Evolutionary conservation across 768 basidiomycete genomes (phyloP), one percentile per base, ranked within the genome.

Genomic region (Plicaturopsis crispa): DNA sequence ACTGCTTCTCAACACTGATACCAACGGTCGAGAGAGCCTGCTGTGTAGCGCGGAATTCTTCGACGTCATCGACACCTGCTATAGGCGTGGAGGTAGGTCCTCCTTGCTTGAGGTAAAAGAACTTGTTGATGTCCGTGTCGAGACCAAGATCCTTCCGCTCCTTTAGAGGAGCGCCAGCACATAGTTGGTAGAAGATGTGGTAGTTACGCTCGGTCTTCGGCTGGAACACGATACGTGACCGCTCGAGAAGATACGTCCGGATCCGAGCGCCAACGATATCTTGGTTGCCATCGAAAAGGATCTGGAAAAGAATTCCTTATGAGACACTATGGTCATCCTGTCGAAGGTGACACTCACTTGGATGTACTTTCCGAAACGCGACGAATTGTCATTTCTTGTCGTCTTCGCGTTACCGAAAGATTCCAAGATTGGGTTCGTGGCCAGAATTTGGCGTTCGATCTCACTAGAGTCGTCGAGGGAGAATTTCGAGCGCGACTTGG

Each of bases 391-490:
- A 56, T 99, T 99, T 42, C 96, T 77, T 12, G 96, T 97, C 22
- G 96, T 99, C 66, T 99, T 99, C 17, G 96, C 96, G 61, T 99
- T 99, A 48, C 96, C 96, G 50, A 99, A 98, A 0, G 96, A 88
- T 62, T 99, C 96, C 46, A 99, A 81, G 52, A 96, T 98, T 17
- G 96, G 96, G 59, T 99, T 99, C n/a, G 94, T 97, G 20, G 96
- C 96, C 39, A 99, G 68, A 43, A 99, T 99, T 61, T 98, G 96
- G 35, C 83, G 79, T 58, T 99, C 96, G 47, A 93, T 91, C 61
- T 97, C 96, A 56, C 84, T 92, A 3, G 86, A 85, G 47, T 84
- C 90, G 53, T 86, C 91, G 35, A 86, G 59, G 8, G 84, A 80
- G 36, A 75, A 65, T 51, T 89, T 85, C 6, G 80, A 75, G 56